Conservation (phyloP, 495 filamentous ascomycete species). For the Glonium stellatum region DNA sequence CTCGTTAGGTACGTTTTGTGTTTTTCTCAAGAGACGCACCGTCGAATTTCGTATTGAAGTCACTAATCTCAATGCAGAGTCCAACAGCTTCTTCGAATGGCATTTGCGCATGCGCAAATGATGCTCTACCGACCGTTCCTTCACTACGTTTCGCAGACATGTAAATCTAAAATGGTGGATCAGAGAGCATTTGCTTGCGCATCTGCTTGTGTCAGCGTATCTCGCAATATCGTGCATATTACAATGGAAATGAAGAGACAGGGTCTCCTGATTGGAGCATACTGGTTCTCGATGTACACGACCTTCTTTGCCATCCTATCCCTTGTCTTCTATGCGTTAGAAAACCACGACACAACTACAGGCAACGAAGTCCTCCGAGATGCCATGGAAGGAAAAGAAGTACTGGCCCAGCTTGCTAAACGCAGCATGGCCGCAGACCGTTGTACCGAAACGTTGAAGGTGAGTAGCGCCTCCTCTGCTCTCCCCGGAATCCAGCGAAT, state of each 20-base stretch:
- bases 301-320: constrained; percentile 92
- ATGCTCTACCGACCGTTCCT: constrained; percentile 92
- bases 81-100: constrained; percentile 79
- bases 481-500: constrained; percentile 2
- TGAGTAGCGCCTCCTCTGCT: constrained; percentile 39
- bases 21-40: background rate
- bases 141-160: constrained; percentile 79
- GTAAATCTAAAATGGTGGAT: constrained; percentile 61
- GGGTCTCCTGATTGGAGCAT: constrained; percentile 76
- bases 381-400: constrained; percentile 73
- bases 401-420: constrained; percentile 68
- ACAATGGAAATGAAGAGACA: constrained; percentile 80
- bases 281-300: constrained; percentile 96
- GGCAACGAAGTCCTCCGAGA: constrained; percentile 78
- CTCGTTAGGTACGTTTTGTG: constrained; percentile 61
- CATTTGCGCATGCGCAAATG: constrained; percentile 87
- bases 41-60: background rate
- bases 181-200: constrained; percentile 86
- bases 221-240: constrained; percentile 90
- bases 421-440: constrained; percentile 84
- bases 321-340: constrained; percentile 79
- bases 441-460: constrained; percentile 67
- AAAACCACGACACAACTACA: constrained; percentile 72
- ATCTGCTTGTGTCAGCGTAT: constrained; percentile 84
- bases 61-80: constrained; percentile 46